Base-by-base conservation (phyloP, 1,284 basidiomycete species). In the Malassezia nana region DNA sequence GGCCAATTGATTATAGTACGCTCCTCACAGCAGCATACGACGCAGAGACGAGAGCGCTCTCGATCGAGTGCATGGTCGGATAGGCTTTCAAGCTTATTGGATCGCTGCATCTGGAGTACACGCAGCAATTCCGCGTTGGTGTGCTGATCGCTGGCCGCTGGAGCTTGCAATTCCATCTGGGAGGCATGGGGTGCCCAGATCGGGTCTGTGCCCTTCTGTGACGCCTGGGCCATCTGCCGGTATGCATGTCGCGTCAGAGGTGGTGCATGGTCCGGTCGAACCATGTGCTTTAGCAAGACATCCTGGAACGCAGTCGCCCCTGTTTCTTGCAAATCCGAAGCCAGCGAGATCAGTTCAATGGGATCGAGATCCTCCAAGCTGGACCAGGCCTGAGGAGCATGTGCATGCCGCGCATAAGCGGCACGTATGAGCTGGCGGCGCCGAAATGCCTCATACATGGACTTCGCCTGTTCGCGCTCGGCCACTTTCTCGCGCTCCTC, bases 1-100 rank as follows among this genome's bases (percentile, higher is more conserved):
- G 69, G 69, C 68, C 68, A 71, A 59, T 61, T 64, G 30, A 71
- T 63, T 18, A 71, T 60, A 20, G 63, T 66, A 13, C 69, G 54
- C 30, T 59, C 48, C 46, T 63, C 62, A 28, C 46, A 30, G 31
- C 51, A 56, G 44, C 63, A 65, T 32, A 65, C 58, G 15, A 65
- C 63, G 45, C 63, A 65, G 9, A 58, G 50, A 18, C 61, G 46
- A 43, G 47, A 28, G 20, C 55, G 48, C 43, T 60, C 58, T 30
- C 48, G 53, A 16, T 62, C 57, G 24, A 25, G 30, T 6, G 30
- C 29, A n/a, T n/a, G 12, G 1, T 22, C 28, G 10, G 52, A 10
- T 22, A 41, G 10, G 3, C 33, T 38, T n/a, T 20, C 22, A 18
- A 44, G 25, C 29, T 22, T 25, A 5, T 31, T 38, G 2, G 35